Base-by-base conservation (phyloP, 192 early-diverging fungal species). In the Linnemannia schmuckeri region DNA sequence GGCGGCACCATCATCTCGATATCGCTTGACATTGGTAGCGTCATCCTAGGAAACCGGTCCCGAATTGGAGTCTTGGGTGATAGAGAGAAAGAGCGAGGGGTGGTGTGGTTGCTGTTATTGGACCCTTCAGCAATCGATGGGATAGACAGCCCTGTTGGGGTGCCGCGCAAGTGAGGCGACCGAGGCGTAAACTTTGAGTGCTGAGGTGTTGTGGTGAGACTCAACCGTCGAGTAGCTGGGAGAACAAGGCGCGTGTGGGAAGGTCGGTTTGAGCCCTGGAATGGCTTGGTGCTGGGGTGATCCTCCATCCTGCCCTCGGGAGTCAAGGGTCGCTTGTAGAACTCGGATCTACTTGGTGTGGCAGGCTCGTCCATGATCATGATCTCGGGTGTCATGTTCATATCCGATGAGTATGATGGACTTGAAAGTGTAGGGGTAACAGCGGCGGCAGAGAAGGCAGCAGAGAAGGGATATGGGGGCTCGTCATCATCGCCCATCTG, bases 401-500 rank as follows among this genome's bases (percentile, higher is more conserved):
- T 61, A 40, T 46, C 37, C 20, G 49, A 52, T 22, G 13, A 10
- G 42, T 30, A 44, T 20, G 75, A 55, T 17, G 30, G 54, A 42
- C 6, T 15, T 2, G 75, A 41, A 10, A 9, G 3, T 40, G 38
- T 54, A 33, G 61, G 40, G 4, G 57, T 74, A 47, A 74, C 20
- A 75, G 37, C 73, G 12, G 69, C 63, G 30, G 66, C 82, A 40
- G 74, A 57, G 37, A 78, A 77, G 7, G 81, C 78, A 24, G 74
- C 79, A 13, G 75, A 72, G 52, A 87, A 87, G 12, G 85, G 85
- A 46, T 87, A 87, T 52, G 85, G 85, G 35, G 85, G 85, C 46
- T 87, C 85, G 22, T 87, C 85, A 38, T 81, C 85, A 47, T 87
- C 75, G 24, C 71, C 77, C 66, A 83, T 27, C 76, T 83, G 82